Base-by-base conservation (phyloP, 2,329 filamentous ascomycete species). In the Aspergillus neoniger region DNA sequence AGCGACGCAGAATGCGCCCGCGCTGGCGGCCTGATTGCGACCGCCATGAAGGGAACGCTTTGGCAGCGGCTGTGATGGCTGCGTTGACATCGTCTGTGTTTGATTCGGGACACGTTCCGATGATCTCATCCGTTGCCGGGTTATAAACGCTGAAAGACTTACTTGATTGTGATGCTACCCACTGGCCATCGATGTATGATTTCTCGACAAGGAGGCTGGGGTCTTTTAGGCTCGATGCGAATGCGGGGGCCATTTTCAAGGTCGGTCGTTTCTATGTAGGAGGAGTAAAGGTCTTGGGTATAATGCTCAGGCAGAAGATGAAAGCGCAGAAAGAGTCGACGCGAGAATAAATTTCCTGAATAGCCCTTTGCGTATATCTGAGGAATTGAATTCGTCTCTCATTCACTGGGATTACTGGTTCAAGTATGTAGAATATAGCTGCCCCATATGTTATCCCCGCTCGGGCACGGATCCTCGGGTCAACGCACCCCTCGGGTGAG, bases 131-230 rank as follows among this genome's bases (percentile, higher is more conserved):
- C 6, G 90, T 90, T 1, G 91, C 87, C 10, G 94, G 94, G 75
- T 97, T 88, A 62, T 84, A 82, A 62, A 96, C 90, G 73, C 92
- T 87, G 77, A 97, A 97, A 36, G 91, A 96, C 84, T 94, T 88
- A 72, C 90, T 90, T 1, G 91, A 94, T 70, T 86, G 85, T 69
- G 92, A 90, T 68, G 85, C 82, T 62, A 94, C 85, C 91, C 92
- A 97, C 84, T 95, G 84, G 70, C 93, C 93, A 73, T 97, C 91
- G 70, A 97, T 87, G 73, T 92, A 96, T 72, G 86, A 32, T 6
- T 14, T 12, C 19, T 39, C 30, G n/a, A 52, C 50, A 10, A 52
- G 39, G 5, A 52, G 17, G 14, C 28, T n/a, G 4, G 50, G 32
- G 17, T 52, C 50, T 3, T n/a, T 32, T 7, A 52, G 23, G n/a